Evolutionary conservation across 805 yeast genomes (phyloP), one percentile per base, ranked within the genome.

Genomic region (Starmerella geochares): DNA sequence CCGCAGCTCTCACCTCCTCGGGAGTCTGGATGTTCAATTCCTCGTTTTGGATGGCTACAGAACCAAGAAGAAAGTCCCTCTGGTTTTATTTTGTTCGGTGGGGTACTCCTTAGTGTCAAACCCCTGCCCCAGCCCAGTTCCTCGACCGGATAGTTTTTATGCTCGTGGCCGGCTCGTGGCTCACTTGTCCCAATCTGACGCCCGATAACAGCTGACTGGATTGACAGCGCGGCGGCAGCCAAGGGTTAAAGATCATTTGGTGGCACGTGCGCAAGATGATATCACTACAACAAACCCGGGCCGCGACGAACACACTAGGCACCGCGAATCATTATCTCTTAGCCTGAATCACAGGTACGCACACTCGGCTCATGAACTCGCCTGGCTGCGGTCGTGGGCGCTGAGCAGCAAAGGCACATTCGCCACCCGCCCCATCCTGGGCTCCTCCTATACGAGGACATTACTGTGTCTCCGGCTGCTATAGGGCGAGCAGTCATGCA

Each of bases 181-280:
- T 13, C 14, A n/a, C 33, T 27, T 11, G 17, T 39, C 24, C 32
- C 31, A 39, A 25, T 10, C 27, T 27, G 31, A 20, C 24, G 33
- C 33, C 33, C 33, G 43, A 39, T 39, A 39, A 39, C 21, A 27
- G 43, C 43, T 39, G 43, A 39, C 43, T 14, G 16, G n/a, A n/a
- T 8, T 13, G 20, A 10, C 13, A 9, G 31, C 31, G 31, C 20
- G 14, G 37, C 21, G 37, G 37, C 21, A n/a, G n/a, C 38, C 31
- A 19, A 38, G 42, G 42, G 42, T 38, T 38, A 19, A 16, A 9
- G 42, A 38, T 33, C 11, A n/a, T 38, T 36, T 9, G 24, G 24
- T 6, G 24, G 24, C 39, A 35, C 39, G 21, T 10, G 35, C 7
- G n/a, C 28, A 25, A 6, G 35, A 14, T 8, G 35, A 14, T 8